A percentile compares a stretch with the other conserved stretches of the same genome.
Evolutionary conservation across 352 stramenopile species (phyloP).

Genomic region (Globisporangium emineosum): DNA sequence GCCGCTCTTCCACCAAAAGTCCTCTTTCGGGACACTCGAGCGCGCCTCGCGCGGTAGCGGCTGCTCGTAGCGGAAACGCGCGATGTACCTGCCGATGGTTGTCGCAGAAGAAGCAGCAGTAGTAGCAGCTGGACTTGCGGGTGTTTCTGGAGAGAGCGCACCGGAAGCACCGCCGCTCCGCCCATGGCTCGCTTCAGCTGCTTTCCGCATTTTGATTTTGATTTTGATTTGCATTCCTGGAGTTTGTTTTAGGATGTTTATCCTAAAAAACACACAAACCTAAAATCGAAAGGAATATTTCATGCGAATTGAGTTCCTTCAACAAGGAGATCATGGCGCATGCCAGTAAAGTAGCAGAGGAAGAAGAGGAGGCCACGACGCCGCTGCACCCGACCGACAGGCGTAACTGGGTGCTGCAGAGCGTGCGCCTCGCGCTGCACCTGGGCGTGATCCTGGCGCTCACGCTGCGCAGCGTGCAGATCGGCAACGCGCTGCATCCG

Average conservation of each 20-base stretch:
- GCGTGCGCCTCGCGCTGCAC: constrained; percentile 37
- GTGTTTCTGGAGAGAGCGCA: too few species aligned
- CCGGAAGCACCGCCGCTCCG: too few species aligned
- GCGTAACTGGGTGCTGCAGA: constrained; percentile 17
- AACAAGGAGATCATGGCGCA: too few species aligned
- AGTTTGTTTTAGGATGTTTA: neutral
- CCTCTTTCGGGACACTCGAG: constrained; percentile 17
- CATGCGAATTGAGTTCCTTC: too few species aligned
- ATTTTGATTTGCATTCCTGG: neutral
- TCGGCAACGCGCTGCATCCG: constrained; percentile 48
- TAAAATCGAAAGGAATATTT: too few species aligned
- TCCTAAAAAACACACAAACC: too few species aligned
- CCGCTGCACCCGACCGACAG: constrained; percentile 2
- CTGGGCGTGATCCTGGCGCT: constrained; percentile 38
- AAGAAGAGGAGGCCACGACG: neutral
- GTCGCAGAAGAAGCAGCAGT: neutral
- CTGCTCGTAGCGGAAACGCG: constrained; percentile 55
- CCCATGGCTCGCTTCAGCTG: too few species aligned
- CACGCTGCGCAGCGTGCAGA: constrained; percentile 40
- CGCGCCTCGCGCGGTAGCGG: constrained; percentile 46
- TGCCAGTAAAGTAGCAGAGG: neutral
- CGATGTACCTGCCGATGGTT: constrained; percentile 73
- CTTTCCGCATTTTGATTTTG: too few species aligned
- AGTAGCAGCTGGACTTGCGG: too few species aligned
- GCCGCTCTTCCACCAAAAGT: constrained; percentile 59